These are phyloP conservation scores for Yarrowia alimentaria DNA, from an alignment of 805 yeast species.

Conservation along the genomic window DNA sequence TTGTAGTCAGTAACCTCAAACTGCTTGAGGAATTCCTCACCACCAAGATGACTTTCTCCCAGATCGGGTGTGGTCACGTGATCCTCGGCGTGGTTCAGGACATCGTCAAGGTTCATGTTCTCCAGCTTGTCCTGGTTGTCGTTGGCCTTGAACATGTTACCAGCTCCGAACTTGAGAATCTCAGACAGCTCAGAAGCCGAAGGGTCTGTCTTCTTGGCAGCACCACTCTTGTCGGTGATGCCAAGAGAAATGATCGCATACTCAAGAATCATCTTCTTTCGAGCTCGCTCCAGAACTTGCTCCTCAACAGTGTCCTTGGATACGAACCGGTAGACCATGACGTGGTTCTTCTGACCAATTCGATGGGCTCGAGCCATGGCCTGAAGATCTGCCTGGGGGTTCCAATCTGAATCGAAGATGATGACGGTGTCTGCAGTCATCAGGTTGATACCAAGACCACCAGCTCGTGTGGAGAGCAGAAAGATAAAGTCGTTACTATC, in stretches of 20 bases:
- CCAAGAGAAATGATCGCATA: constrained; percentile 97
- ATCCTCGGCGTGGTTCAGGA: constrained; percentile 94
- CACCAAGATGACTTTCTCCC: constrained; percentile 97
- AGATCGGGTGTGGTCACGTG: constrained; percentile 94
- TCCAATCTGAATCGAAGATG: constrained; percentile 98
- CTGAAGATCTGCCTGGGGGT: constrained; percentile 98
- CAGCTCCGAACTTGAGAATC: constrained; percentile 96
- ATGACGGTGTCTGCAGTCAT: constrained; percentile 99
- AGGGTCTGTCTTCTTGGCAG: constrained; percentile 67
- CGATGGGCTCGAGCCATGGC: constrained; percentile 99
- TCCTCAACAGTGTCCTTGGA: constrained; percentile 98
- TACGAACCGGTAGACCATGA: constrained; percentile 95
- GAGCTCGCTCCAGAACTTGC: constrained; percentile 92
- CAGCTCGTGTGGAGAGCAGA: constrained; percentile 91
- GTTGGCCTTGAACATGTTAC: constrained; percentile 93
- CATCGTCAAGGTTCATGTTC: constrained; percentile 92
- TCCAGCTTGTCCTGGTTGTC: constrained; percentile 96
- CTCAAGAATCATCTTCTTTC: constrained; percentile 97
- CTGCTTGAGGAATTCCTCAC: constrained; percentile 95
- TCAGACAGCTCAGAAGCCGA: constrained; percentile 81
- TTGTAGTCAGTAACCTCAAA: constrained; percentile 98
- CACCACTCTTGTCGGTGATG: constrained; percentile 68
- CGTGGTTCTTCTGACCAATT: constrained; percentile 98
- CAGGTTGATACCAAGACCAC: constrained; percentile 95
- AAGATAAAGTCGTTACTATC: constrained; percentile 91